phyloP scores from a whole-genome alignment of 768 basidiomycete genomes.

The Galerina sulciceps region DNA sequence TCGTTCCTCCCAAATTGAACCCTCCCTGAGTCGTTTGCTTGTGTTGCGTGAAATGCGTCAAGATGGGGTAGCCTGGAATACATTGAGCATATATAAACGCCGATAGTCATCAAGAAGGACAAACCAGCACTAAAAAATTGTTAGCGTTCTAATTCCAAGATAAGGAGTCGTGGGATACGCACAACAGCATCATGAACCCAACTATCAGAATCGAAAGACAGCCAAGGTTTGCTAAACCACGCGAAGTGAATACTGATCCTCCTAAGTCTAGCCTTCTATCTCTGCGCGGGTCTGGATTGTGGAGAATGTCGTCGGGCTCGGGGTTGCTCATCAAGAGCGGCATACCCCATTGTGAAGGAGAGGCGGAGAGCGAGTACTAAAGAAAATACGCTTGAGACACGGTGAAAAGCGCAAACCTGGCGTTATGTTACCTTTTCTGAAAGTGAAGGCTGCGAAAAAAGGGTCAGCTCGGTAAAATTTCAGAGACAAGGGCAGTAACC shows the following conservation, averaged over 20 bases:
- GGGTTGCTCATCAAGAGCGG: conserved; percentile 46
- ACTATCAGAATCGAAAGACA: conserved; percentile 60
- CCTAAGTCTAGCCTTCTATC: conserved; percentile 56
- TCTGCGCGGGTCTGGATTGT: conserved; percentile 62
- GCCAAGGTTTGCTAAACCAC: conserved; percentile 69
- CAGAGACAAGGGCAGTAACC: neutral
- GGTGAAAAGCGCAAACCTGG: neutral
- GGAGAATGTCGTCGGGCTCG: conserved; percentile 66
- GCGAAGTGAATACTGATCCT: conserved; percentile 60
- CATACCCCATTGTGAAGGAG: conserved; percentile 52
- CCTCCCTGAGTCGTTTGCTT: conserved; percentile 52
- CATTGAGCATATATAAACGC: neutral
- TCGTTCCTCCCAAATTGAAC: conserved; percentile 79
- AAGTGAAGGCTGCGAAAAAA: neutral
- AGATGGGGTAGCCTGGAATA: conserved; percentile 52
- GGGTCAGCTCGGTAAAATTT: neutral
- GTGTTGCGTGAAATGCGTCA: conserved; percentile 45
- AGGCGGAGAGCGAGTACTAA: conserved; percentile 43
- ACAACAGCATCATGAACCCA: conserved; percentile 57
- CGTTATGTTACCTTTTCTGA: conserved; percentile 6
- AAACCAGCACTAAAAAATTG: conserved; percentile 43
- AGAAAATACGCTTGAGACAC: conserved; percentile 41
- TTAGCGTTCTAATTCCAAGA: conserved; percentile 57
- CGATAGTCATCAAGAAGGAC: neutral
- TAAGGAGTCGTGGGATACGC: conserved; percentile 45